These are phyloP conservation scores for Chalara sp. DNA, from an alignment of 2,329 filamentous ascomycete genomes.

Conservation along the genomic window DNA sequence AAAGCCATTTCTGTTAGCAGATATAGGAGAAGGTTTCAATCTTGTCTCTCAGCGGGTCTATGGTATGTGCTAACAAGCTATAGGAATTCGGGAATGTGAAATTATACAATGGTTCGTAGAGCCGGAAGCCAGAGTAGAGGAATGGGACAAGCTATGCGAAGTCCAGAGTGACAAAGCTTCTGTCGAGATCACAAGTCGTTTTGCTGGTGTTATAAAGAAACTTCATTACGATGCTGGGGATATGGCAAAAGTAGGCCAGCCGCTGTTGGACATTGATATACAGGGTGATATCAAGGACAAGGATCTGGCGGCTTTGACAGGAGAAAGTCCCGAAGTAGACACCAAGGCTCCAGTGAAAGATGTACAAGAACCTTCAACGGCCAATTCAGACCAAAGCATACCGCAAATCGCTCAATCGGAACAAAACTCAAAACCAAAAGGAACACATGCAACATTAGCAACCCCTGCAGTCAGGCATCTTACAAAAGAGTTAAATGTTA, in stretches of 20 bases:
- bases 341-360: constrained; percentile 7
- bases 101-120: constrained; percentile 99
- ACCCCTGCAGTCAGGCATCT: constrained; percentile 90
- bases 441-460: constrained; percentile 68
- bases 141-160: constrained; percentile 96
- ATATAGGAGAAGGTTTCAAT: constrained; percentile 71
- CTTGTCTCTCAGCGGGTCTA: neutral
- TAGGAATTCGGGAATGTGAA: constrained; percentile 96
- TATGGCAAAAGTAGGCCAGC: constrained; percentile 92
- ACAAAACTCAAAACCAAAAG: constrained; percentile 21
- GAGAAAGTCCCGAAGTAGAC: constrained; percentile 16
- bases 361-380: neutral
- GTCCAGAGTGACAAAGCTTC: constrained; percentile 96
- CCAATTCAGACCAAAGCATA: neutral
- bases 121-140: constrained; percentile 88
- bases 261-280: constrained; percentile 92
- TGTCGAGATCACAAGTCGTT: constrained; percentile 89
- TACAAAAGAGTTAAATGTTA: constrained; percentile 69
- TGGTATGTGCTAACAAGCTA: constrained; percentile 4
- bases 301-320: constrained; percentile 39
- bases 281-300: constrained; percentile 65
- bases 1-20: constrained; percentile 76
- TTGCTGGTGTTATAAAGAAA: constrained; percentile 92
- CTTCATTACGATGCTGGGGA: constrained; percentile 93
- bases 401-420: neutral